These are phyloP conservation scores for Nymphaea thermarum DNA, from an alignment of 164 flowering plant species.

Conservation along the genomic window DNA sequence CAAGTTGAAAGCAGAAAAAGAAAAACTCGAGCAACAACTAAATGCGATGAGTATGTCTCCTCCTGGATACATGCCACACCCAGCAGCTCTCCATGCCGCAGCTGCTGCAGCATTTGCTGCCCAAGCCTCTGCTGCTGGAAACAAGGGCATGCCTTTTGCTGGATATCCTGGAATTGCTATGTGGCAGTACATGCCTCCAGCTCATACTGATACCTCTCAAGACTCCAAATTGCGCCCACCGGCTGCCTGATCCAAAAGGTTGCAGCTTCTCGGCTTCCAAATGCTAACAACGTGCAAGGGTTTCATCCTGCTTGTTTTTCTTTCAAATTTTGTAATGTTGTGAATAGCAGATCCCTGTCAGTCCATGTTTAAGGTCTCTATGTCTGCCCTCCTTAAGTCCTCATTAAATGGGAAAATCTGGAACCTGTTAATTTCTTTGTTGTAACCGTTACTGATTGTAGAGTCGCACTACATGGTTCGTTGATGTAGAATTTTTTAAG, in stretches of 20 bases:
- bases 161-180: constrained; percentile 54
- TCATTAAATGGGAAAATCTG: not conserved
- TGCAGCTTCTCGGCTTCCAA: not conserved
- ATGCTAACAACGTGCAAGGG: not conserved
- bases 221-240: constrained; percentile 60
- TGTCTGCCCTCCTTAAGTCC: not conserved
- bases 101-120: constrained; percentile 29
- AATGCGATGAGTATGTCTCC: constrained; percentile 31
- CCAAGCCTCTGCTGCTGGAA: constrained; percentile 31
- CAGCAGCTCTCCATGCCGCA: constrained; percentile 18
- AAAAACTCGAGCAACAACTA: constrained; percentile 33
- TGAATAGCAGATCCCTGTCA: not conserved
- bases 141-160: constrained; percentile 31
- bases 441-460: not conserved
- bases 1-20: constrained; percentile 49
- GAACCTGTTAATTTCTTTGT: not conserved
- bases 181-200: constrained; percentile 70
- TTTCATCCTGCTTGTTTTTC: not conserved
- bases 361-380: not conserved
- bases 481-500: too few relatives aligned
- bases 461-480: too few relatives aligned
- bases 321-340: not conserved
- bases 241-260: constrained; percentile 27
- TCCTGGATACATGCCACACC: constrained; percentile 29
- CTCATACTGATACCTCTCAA: constrained; percentile 56